Conservation (phyloP, 2,329 filamentous ascomycete genomes). For the Ophiosphaerella korrae region DNA sequence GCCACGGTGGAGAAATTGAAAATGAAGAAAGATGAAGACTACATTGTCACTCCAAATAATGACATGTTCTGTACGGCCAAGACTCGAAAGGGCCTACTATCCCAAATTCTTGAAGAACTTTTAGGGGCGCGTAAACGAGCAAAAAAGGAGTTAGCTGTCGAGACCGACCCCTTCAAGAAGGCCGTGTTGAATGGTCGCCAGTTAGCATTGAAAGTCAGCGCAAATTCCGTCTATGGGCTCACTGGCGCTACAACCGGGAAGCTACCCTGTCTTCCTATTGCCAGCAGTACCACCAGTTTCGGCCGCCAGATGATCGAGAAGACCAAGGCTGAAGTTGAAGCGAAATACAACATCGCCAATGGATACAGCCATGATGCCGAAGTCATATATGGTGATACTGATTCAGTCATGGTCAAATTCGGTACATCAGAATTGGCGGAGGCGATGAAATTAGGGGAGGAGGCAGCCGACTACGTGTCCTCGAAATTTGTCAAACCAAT, state of each 20-base stretch:
- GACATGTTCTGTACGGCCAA: conserved; percentile 90
- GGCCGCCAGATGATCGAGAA: conserved; percentile 99
- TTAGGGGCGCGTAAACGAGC: conserved; percentile 91
- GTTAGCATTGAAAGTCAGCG: conserved; percentile 91
- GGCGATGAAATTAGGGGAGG: conserved; percentile 93
- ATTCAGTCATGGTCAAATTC: conserved; percentile 99
- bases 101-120: conserved; percentile 94
- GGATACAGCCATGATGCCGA: conserved; percentile 93
- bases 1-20: conserved; percentile 74
- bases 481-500: conserved; percentile 94
- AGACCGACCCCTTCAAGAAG: conserved; percentile 96
- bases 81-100: conserved; percentile 86
- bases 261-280: conserved; percentile 90
- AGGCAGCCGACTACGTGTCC: conserved; percentile 87
- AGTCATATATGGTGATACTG: conserved; percentile 98
- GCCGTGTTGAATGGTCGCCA: conserved; percentile 97
- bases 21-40: conserved; percentile 88
- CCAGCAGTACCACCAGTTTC: conserved; percentile 95
- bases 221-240: conserved; percentile 96
- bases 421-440: conserved; percentile 84
- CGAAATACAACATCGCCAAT: conserved; percentile 87
- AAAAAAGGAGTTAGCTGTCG: conserved; percentile 84
- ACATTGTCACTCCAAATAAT: conserved; percentile 93
- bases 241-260: conserved; percentile 97
- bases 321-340: conserved; percentile 94